Percentiles rank a stretch among this genome's conserved stretches.
These are phyloP conservation scores for Talaromyces sp. DNA, from an alignment of 2,329 filamentous ascomycete genomes.

Conservation along the genomic window DNA sequence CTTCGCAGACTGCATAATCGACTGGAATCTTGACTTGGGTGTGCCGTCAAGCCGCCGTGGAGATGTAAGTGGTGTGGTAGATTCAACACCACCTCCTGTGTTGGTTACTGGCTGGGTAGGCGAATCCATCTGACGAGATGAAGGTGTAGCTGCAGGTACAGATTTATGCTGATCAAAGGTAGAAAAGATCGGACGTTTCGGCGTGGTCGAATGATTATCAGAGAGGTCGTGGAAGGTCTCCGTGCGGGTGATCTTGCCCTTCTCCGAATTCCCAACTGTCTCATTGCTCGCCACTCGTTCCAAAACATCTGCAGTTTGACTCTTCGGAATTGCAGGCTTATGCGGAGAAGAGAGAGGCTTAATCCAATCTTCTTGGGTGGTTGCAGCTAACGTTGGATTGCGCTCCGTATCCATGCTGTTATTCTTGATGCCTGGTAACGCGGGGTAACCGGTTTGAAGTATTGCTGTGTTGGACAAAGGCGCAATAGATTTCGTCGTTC, in stretches of 20 bases:
- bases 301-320: slow-evolving; percentile 58
- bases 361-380: slow-evolving; percentile 57
- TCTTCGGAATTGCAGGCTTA: slow-evolving; percentile 55
- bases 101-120: slow-evolving; percentile 61
- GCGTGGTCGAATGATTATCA: slow-evolving; percentile 24
- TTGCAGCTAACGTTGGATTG: slow-evolving; percentile 20
- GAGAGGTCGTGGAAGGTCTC: slow-evolving; percentile 19
- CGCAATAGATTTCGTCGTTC: slow-evolving; percentile 44
- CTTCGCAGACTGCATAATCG: slow-evolving; percentile 81
- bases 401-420: slow-evolving; percentile 22
- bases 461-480: slow-evolving; percentile 25
- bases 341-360: slow-evolving; percentile 45
- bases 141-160: slow-evolving; percentile 56
- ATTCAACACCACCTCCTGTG: slow-evolving; percentile 41
- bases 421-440: slow-evolving; percentile 26
- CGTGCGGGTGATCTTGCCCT: slow-evolving; percentile 43
- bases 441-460: slow-evolving; percentile 34
- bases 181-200: slow-evolving; percentile 9
- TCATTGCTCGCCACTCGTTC: slow-evolving; percentile 51
- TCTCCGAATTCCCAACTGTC: slow-evolving; percentile 46
- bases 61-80: slow-evolving; percentile 56
- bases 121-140: slow-evolving; percentile 48
- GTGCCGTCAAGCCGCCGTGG: slow-evolving; percentile 65
- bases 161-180: slow-evolving; percentile 55
- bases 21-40: slow-evolving; percentile 87